phyloP scores from a whole-genome alignment of 768 basidiomycete species.

The Kwoniella sp. region DNA sequence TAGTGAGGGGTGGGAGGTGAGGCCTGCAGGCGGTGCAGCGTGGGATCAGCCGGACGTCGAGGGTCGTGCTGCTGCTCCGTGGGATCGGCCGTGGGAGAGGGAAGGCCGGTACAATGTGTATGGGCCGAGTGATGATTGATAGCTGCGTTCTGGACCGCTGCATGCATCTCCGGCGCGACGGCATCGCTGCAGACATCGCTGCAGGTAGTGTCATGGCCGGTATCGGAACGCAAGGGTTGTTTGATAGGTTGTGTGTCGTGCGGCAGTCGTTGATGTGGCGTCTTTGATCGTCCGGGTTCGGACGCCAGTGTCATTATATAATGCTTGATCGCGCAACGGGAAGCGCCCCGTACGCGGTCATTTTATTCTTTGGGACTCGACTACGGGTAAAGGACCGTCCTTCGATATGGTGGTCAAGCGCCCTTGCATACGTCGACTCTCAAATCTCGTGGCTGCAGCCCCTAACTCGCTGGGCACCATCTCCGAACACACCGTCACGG shows the following conservation, averaged over 20 bases:
- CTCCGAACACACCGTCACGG: constrained; percentile 4
- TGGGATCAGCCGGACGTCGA: constrained; percentile 7
- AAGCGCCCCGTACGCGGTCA: no score
- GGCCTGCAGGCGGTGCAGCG: constrained; percentile 4
- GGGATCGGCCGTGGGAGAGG: constrained; percentile 13
- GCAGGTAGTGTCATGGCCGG: neutral
- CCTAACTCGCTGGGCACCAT: constrained; percentile 8
- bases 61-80: constrained; percentile 5
- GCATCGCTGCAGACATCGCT: no score
- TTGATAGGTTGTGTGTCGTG: neutral
- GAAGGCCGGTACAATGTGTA: constrained; percentile 17
- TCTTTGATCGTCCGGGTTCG: neutral
- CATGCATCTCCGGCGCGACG: no score
- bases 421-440: no score
- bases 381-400: no score
- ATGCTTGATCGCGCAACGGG: no score
- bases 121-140: no score
- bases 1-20: constrained; percentile 48
- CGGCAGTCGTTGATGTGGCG: neutral
- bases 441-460: no score
- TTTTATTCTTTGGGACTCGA: no score
- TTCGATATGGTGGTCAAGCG: no score
- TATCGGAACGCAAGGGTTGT: neutral
- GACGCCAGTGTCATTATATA: no score
- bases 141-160: no score